Evolutionary conservation across 1,139 yeast species (phyloP), one percentile per base, ranked within the genome.

Genomic region (Kodamaea alishanica): DNA sequence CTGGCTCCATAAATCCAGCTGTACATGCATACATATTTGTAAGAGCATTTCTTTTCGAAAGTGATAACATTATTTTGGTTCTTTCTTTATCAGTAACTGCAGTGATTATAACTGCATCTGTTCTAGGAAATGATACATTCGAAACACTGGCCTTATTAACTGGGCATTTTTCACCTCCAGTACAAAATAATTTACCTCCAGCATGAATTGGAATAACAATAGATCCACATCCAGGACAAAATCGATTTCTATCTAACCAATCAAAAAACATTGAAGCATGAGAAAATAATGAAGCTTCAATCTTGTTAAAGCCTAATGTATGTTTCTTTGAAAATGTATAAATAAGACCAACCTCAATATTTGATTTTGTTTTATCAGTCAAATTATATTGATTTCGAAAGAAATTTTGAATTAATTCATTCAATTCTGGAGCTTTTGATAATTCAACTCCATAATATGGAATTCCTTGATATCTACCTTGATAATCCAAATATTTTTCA

Each of bases 1-100:
- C 85, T 0, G 97, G 96, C 61, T 90, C 98, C 77, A 90, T 80
- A 58, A 90, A 90, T 4, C 98, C 98, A 2, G 97, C 96, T 38
- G 95, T 77, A 54, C 95, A 84, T 9, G 94, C 75, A 62, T 83
- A 90, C 78, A 85, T 76, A 26, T 46, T 45, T 43, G 75, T 63
- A 27, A 62, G 66, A 4, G 63, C 63, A 35, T 62, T 63, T 42
- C 94, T 67, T 50, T 73, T 80, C 45, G 79, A 78, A 42, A 86
- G 72, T 2, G 94, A 95, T 12, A 90, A 69, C 32, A 92, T 73
- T 11, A 88, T 67, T 57, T 82, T 80, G 40, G 79, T 65, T 29
- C 79, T 76, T 26, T 75, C 79, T 24, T 65, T 51, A 52, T 84
- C 81, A 26, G 88, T 73, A 15, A 88, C 78, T 1, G 95, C 94